Conservation (phyloP, 1,284 basidiomycete species). For the Caloboletus firmus region DNA sequence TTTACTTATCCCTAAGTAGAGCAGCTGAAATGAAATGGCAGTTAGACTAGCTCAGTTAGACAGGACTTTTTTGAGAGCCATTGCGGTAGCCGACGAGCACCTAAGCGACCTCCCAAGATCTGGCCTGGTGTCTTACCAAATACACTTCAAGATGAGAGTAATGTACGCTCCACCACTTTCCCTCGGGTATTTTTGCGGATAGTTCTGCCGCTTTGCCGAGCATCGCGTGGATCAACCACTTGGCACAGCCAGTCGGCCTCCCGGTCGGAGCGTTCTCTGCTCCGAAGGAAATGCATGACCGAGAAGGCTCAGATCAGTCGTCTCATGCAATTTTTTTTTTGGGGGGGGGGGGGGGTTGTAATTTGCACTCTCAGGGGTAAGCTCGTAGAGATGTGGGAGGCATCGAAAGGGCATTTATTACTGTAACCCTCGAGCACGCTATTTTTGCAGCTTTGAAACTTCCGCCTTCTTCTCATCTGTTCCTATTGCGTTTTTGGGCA, state of each 20-base stretch:
- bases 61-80: too few relatives aligned
- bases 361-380: slow-evolving; percentile 13
- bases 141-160: background rate
- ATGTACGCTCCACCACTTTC: background rate
- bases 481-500: background rate
- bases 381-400: background rate
- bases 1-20: background rate
- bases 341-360: too few relatives aligned
- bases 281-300: slow-evolving; percentile 6
- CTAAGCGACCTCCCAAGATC: background rate
- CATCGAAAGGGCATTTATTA: background rate
- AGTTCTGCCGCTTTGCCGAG: slow-evolving; percentile 9
- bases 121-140: background rate
- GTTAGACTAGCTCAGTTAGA: background rate
- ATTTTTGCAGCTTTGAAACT: background rate
- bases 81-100: too few relatives aligned
- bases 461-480: background rate
- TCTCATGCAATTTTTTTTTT: slow-evolving; percentile 1
- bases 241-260: slow-evolving; percentile 17
- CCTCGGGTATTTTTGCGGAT: background rate
- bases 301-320: slow-evolving; percentile 2
- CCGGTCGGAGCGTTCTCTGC: slow-evolving; percentile 8
- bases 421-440: background rate
- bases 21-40: background rate
- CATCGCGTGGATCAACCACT: slow-evolving; percentile 3